Evolutionary conservation across 2,329 filamentous ascomycete genomes (phyloP), one percentile per base, ranked within the genome.

Genomic region (Ceratocystis cacaofunesta): DNA sequence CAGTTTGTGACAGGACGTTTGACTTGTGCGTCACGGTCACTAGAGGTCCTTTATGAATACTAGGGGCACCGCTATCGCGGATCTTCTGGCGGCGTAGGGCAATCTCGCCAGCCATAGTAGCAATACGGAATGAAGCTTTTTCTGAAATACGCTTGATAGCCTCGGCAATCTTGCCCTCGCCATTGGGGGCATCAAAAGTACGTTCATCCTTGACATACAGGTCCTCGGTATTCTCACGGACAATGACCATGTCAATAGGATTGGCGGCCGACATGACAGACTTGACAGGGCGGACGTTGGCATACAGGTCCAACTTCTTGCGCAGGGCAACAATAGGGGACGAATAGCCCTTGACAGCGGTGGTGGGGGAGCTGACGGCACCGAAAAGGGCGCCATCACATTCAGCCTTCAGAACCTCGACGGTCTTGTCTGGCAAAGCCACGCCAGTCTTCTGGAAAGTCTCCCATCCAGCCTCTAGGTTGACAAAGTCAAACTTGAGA

Each of bases 21-120:
- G 87, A 92, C 81, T 99, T 99, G 83, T 99, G 94, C 62, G 94
- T 97, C 75, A 99, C 90, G 68, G 94, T 99, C 68, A 99, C 92
- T 71, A 92, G 82, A 32, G 91, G 85, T 57, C 78, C 74, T 63
- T 77, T 76, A 77, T 91, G 88, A 69, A 88, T 85, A 74, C 82
- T 84, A 30, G 78, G 72, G 15, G 74, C 72, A 58, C 80, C 79
- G 12, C 77, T 74, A 48, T 85, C 81, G 68, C 92, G 85, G 71
- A 95, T 85, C 73, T 88, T 86, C 74, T 96, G 89, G 69, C 94
- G 82, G 64, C 91, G 85, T 68, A 95, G 79, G 15, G 94, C 94
- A 75, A 99, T 96, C 72, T 97, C 91, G 66, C 92, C 94, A 6
- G 94, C 94, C 80, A 96, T 96, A 72, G 86, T 83, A 68, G 92